A percentile compares a stretch with the other conserved stretches of the same genome.
phyloP scores from a whole-genome alignment of 768 basidiomycete species.

The Tulasnella calospora region DNA sequence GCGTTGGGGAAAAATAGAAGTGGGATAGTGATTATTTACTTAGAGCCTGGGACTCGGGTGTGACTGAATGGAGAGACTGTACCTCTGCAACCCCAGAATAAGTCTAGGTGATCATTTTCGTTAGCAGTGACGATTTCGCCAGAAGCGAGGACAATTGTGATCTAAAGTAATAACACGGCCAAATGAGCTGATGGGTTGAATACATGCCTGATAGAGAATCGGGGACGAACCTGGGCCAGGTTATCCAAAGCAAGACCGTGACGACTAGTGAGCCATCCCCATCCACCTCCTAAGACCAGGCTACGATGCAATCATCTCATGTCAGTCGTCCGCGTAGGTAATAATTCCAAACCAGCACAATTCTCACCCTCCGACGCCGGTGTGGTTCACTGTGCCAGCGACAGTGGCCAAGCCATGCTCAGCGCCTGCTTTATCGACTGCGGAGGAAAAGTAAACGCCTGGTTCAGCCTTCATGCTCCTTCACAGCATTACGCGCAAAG shows the following conservation, averaged over 20 bases:
- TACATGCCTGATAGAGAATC: not conserved
- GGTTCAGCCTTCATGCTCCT: not conserved
- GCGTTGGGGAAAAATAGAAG: not conserved
- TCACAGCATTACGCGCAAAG: not conserved
- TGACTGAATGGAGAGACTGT: constrained; percentile 17
- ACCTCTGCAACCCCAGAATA: constrained; percentile 23
- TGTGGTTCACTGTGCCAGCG: constrained; percentile 6
- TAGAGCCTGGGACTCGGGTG: not conserved
- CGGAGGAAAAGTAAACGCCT: not conserved
- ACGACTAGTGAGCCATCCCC: constrained; percentile 47
- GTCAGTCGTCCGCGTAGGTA: not conserved
- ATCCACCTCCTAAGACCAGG: constrained; percentile 52
- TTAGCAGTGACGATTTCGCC: constrained; percentile 23
- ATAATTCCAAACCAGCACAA: not conserved
- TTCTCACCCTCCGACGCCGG: constrained; percentile 8
- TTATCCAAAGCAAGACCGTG: constrained; percentile 33
- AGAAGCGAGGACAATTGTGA: constrained; percentile 13
- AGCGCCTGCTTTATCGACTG: constrained; percentile 1
- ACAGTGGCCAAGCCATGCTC: constrained; percentile 15
- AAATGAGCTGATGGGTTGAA: not conserved
- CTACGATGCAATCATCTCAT: constrained; percentile 27
- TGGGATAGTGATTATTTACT: not conserved
- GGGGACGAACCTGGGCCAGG: constrained; percentile 30
- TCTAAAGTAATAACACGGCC: constrained; percentile 28
- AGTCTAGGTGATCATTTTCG: constrained; percentile 15